These are phyloP conservation scores for Schizochytrium sp. DNA, from an alignment of 108 stramenopile species.

Conservation along the genomic window DNA sequence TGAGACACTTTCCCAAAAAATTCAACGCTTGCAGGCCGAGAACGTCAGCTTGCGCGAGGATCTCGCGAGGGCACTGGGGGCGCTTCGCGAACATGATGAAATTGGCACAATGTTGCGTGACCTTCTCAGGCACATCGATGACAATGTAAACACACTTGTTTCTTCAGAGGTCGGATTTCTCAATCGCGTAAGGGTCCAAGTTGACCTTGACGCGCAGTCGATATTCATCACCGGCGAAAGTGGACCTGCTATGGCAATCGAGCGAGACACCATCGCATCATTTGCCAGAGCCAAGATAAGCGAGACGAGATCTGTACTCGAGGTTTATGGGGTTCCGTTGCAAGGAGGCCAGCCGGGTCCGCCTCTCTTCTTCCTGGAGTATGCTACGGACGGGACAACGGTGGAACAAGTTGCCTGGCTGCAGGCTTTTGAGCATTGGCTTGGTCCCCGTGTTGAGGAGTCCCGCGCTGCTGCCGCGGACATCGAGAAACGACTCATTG, in stretches of 20 bases:
- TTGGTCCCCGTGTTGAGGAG: background rate
- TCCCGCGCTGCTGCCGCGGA: background rate
- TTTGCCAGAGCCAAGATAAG: background rate
- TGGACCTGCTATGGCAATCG: background rate
- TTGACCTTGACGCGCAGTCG: background rate
- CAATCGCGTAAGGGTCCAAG: background rate
- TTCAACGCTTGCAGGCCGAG: background rate
- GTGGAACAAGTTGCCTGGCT: background rate
- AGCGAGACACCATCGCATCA: background rate
- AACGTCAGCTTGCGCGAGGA: background rate
- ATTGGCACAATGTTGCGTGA: background rate
- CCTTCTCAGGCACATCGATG: background rate
- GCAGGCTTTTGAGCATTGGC: background rate
- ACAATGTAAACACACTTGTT: background rate
- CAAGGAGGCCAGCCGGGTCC: background rate
- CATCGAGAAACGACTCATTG: no score
- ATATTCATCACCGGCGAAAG: background rate
- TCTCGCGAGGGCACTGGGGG: background rate
- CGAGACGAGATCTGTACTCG: background rate
- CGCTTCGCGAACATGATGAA: slow-evolving; percentile 6
- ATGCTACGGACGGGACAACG: background rate
- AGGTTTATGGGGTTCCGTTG: background rate
- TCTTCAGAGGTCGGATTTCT: background rate
- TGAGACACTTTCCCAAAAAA: background rate
- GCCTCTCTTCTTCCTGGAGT: background rate